Percentiles rank a stretch among this genome's conserved stretches.
Evolutionary conservation across 305 asterid species (phyloP).

Genomic region (Ajuga reptans): DNA sequence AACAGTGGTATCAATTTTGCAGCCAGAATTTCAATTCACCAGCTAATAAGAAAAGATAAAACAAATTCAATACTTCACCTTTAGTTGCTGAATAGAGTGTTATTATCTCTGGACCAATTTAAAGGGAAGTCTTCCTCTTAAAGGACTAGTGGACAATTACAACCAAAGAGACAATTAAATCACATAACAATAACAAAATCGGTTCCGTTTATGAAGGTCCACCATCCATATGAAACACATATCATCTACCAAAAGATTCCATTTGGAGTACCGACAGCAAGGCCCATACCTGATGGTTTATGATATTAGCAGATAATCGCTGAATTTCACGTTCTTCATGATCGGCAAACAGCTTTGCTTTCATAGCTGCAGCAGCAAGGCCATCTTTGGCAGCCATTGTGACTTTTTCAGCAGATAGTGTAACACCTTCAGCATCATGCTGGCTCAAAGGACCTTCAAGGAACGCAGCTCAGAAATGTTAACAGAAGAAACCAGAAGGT

Average conservation of each 20-base stretch:
- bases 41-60: not conserved
- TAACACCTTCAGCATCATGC: slow-evolving; percentile 43
- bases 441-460: slow-evolving; percentile 48
- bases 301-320: slow-evolving; percentile 79
- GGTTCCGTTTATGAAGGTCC: not conserved
- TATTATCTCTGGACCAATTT: not conserved
- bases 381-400: too few species aligned
- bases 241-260: not conserved
- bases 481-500: not conserved
- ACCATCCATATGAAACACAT: slow-evolving; percentile 8
- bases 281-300: slow-evolving; percentile 74
- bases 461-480: slow-evolving; percentile 20
- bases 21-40: not conserved
- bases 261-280: not conserved
- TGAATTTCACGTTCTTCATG: slow-evolving; percentile 99
- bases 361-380: slow-evolving; percentile 85
- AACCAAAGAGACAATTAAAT: not conserved
- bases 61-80: not conserved
- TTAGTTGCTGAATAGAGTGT: not conserved
- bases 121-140: not conserved
- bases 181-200: not conserved
- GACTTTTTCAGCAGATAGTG: slow-evolving; percentile 56
- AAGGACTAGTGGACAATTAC: not conserved
- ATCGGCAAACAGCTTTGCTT: slow-evolving; percentile 94
- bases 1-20: not conserved